Evolutionary conservation across 2,329 filamentous ascomycete species (phyloP), one percentile per base, ranked within the genome.

Genomic region (Ceratocystis lukuohia): DNA sequence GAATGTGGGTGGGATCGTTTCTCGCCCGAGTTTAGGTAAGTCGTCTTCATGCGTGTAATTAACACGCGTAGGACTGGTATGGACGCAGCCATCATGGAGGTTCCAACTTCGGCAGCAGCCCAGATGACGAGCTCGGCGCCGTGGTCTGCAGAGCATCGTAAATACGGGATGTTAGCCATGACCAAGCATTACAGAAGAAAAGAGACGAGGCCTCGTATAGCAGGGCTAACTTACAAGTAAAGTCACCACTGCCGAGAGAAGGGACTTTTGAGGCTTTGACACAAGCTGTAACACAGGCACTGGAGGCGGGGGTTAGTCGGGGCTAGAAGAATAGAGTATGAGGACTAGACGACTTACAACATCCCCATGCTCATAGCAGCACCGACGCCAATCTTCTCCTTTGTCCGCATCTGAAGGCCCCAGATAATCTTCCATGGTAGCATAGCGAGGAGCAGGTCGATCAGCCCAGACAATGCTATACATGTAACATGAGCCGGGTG

Each of bases 351-450:
- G 6, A 66, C 74, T 70, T 70, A 77, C 75, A 78, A 76, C 1
- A 78, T 66, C 1, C 77, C 77, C 71, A 78, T 75, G 69, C 75
- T 76, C 77, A 79, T 78, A 7, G 77, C 77, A 1, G 76, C 69
- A 8, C 74, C 69, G 0, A 77, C 76, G 3, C 77, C 76, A 15
- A 76, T 68, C 65, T 77, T 77, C 61, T 78, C 77, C 67, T 74
- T 75, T 33, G 70, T 70, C 66, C 72, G 75, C 74, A 78, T 77
- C 6, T 72, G 73, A 15, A 77, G 70, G 0, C 71, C 71, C 76
- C 74, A 76, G 56, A 79, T 74, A 7, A 79, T 74, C 25, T 71
- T 74, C 76, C 75, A 77, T 0, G 77, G 77, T 2, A 79, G 67
- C 0, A 77, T 44, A 0, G 77, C 77, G 6, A 79, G 70, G 1